Conservation (phyloP, 73 alveolate species). For the Paramecium tetraurelia region DNA sequence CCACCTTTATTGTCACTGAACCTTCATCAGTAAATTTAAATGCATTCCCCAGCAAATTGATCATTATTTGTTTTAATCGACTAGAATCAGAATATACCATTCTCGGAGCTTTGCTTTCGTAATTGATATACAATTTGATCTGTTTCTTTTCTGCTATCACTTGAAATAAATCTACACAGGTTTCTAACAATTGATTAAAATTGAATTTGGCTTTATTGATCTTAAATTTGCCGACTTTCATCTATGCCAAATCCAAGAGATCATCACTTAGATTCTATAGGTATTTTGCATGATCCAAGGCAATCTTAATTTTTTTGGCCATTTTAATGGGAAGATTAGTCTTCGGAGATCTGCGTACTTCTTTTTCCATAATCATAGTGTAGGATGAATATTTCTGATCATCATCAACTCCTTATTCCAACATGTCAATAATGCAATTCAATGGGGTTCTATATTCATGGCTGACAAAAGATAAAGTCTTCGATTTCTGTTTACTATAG, state of each 20-base stretch:
- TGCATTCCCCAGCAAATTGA: conserved; percentile 22
- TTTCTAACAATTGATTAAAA: not conserved
- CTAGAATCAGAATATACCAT: conserved; percentile 9
- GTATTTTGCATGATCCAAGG: conserved; percentile 51
- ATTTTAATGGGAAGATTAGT: not conserved
- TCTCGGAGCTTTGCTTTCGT: conserved; percentile 15
- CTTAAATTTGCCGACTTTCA: conserved; percentile 53
- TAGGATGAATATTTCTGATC: not conserved
- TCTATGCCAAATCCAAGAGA: conserved; percentile 53
- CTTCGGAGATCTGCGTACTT: not conserved
- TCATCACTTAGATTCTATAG: conserved; percentile 45
- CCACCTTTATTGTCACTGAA: not conserved
- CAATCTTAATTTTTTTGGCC: conserved; percentile 30
- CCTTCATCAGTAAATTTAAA: conserved; percentile 45
- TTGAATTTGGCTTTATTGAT: conserved; percentile 50
- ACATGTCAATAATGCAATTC: conserved; percentile 54
- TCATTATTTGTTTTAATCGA: conserved; percentile 17
- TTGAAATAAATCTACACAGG: conserved; percentile 51
- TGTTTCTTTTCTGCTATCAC: conserved; percentile 35
- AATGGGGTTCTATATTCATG: conserved; percentile 63
- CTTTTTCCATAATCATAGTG: not conserved
- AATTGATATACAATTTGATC: not conserved
- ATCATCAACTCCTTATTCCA: conserved; percentile 43
- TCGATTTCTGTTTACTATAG: conserved; percentile 50
- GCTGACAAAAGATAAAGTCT: conserved; percentile 53